Conservation (phyloP, 164 flowering plant species). For the Chimonanthus praecox region DNA sequence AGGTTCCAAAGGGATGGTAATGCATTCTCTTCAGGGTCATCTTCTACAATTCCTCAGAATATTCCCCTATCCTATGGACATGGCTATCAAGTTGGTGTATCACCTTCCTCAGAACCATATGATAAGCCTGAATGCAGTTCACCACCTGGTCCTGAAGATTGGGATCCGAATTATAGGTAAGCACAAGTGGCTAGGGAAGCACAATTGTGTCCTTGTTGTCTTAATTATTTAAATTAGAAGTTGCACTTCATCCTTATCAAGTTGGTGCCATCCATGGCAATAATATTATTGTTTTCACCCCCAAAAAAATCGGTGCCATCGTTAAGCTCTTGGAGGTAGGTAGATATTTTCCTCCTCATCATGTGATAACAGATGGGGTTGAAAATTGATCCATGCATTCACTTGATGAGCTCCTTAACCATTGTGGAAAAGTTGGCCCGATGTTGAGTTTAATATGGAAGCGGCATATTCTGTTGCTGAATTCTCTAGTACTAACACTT, state of each 20-base stretch:
- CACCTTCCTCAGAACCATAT: conserved; percentile 28
- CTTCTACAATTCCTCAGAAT: conserved; percentile 24
- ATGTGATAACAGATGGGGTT: no score
- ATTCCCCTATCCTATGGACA: conserved; percentile 22
- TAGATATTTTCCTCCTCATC: no score
- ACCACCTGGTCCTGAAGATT: conserved; percentile 89
- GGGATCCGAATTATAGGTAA: conserved; percentile 99
- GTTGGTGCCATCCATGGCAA: background rate
- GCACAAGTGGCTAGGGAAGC: background rate
- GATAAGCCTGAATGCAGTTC: conserved; percentile 56
- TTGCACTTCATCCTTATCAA: background rate
- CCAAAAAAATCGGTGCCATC: no score
- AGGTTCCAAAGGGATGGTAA: conserved; percentile 50
- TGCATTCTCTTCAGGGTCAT: conserved; percentile 23
- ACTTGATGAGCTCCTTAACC: background rate
- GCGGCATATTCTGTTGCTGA: background rate
- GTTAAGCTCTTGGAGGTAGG: no score
- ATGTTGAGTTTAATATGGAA: background rate
- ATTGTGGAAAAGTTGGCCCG: background rate
- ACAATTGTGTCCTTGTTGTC: background rate
- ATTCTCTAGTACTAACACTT: background rate
- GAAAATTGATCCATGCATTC: no score
- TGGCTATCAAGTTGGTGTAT: conserved; percentile 22
- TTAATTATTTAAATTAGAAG: background rate
- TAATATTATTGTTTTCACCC: no score